Conservation (phyloP, 805 yeast species). For the Candida coquimbonensis region DNA sequence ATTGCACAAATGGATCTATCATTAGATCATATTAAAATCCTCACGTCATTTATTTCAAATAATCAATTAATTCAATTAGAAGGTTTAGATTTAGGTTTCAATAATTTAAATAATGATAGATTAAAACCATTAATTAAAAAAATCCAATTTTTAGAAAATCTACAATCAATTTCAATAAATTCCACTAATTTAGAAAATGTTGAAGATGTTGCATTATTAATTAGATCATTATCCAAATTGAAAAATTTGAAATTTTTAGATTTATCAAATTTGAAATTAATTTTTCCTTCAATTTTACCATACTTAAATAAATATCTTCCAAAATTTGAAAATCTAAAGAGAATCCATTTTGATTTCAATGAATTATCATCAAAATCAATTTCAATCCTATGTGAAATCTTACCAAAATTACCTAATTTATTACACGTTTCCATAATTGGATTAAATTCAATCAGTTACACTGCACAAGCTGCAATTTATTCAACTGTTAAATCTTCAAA, state of each 20-base stretch:
- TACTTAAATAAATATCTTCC: slow-evolving; percentile 62
- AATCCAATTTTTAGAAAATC: slow-evolving; percentile 13
- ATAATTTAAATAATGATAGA: slow-evolving; percentile 43
- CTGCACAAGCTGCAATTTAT: slow-evolving; percentile 58
- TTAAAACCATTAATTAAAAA: slow-evolving; percentile 21
- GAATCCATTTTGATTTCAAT: slow-evolving; percentile 70
- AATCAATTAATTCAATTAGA: slow-evolving; percentile 30
- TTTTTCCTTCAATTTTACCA: slow-evolving; percentile 58
- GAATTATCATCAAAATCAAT: slow-evolving; percentile 50
- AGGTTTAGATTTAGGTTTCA: slow-evolving; percentile 82
- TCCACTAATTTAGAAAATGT: slow-evolving; percentile 51
- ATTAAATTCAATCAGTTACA: slow-evolving; percentile 47
- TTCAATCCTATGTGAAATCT: slow-evolving; percentile 53
- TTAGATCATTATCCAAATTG: slow-evolving; percentile 43
- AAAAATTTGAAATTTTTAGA: slow-evolving; percentile 67
- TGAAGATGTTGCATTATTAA: slow-evolving; percentile 42
- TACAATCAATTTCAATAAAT: slow-evolving; percentile 54
- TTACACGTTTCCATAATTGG: slow-evolving; percentile 67
- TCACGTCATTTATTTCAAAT: slow-evolving; percentile 52
- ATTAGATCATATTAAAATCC: slow-evolving; percentile 46
- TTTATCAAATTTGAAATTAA: slow-evolving; percentile 56
- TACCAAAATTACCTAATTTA: slow-evolving; percentile 61
- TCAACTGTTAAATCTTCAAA: slow-evolving; percentile 62
- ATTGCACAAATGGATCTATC: slow-evolving; percentile 67
- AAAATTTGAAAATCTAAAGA: slow-evolving; percentile 49